These are phyloP conservation scores for Platanus orientalis DNA, from an alignment of 164 flowering plant genomes.

Conservation along the genomic window DNA sequence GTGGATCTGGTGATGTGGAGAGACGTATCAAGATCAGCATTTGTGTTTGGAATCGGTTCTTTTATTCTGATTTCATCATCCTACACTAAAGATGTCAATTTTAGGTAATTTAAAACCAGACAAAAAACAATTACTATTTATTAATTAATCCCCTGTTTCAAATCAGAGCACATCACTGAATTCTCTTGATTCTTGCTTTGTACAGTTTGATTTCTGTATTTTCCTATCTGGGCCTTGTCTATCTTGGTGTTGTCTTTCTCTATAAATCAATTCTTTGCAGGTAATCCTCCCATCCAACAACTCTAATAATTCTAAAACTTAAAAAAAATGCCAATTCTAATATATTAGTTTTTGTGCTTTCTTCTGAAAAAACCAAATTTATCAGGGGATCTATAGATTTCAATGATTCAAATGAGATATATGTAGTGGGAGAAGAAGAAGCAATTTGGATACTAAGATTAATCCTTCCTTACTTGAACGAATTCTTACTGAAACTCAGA, in stretches of 20 bases:
- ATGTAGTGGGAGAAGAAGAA: conserved; percentile 74
- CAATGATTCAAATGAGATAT: conserved; percentile 24
- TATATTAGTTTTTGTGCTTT: neutral
- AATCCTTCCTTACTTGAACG: conserved; percentile 78
- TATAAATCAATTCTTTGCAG: conserved; percentile 59
- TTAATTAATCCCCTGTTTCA: neutral
- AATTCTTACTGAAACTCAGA: conserved; percentile 51
- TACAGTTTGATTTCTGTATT: conserved; percentile 72
- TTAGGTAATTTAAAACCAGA: conserved; percentile 45
- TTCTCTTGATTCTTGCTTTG: conserved; percentile 1
- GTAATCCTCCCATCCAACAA: conserved; percentile 23
- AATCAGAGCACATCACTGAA: neutral
- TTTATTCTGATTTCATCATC: conserved; percentile 62
- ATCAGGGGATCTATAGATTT: conserved; percentile 41
- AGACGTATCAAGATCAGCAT: conserved; percentile 71
- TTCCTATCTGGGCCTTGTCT: conserved; percentile 71
- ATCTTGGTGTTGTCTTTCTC: conserved; percentile 66
- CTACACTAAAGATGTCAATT: conserved; percentile 58
- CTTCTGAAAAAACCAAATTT: neutral
- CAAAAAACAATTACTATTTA: neutral
- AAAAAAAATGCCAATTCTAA: no score
- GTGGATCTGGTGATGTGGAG: conserved; percentile 96
- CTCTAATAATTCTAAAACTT: neutral
- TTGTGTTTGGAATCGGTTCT: conserved; percentile 73
- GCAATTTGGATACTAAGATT: conserved; percentile 61